Base-by-base conservation (phyloP, 2,329 filamentous ascomycete species). In the Fusarium sp. region DNA sequence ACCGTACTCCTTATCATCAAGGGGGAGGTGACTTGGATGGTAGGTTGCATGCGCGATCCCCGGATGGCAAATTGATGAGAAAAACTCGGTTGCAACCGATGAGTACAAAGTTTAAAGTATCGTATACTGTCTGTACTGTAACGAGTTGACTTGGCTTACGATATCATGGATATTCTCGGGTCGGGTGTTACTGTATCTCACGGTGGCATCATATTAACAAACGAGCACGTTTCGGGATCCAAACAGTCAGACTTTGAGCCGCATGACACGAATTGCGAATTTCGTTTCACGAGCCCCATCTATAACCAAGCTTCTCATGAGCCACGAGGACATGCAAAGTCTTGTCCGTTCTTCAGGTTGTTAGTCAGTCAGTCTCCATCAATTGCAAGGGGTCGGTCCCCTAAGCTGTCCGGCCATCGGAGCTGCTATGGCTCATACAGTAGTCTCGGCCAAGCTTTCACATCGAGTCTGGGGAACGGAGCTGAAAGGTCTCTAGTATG, bases 401-500 rank as follows among this genome's bases (percentile, higher is more conserved):
- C 15, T 34, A 50, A 53, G 45, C 33, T 46, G 39, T 58, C 68
- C 68, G 63, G 68, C 48, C 51, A 68, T 71, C 68, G 68, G 67
- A 70, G 68, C 42, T 64, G 50, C n/a, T 54, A 57, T 66, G 51
- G 68, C 67, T 69, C 67, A 70, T 38, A 63, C 50, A 56, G 51
- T 53, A 57, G 58, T 66, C 52, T 57, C 49, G 58, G 63, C 33
- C 40, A 64, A 55, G 40, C 65, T 56, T 51, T 62, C 62, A 48
- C 33, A 44, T 58, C 31, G 26, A 71, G 68, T 71, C 67, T 64
- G 67, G 58, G 68, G 67, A 65, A 68, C 58, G 57, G 53, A 71
- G 63, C 63, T 60, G 58, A 55, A 53, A 68, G 33, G n/a, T 44
- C 54, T 64, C 31, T 43, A 22, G 13, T 28, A 64, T 67, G 24